Evolutionary conservation across 2,329 filamentous ascomycete genomes (phyloP), one percentile per base, ranked within the genome.

Genomic region (Neospermospora avenae): DNA sequence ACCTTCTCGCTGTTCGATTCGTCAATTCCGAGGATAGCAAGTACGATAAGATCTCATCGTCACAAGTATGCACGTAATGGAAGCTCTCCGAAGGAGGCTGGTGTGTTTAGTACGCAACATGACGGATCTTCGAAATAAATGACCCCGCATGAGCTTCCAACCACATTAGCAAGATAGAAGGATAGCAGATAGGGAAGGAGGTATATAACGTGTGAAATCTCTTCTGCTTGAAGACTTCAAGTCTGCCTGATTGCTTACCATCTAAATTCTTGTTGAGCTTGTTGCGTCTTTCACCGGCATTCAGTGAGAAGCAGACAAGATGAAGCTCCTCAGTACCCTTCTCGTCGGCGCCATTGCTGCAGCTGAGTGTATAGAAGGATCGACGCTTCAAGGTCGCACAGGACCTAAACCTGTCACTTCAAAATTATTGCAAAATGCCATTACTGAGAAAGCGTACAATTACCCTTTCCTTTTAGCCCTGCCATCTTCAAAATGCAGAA

Each of bases 351-450:
- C 39, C 13, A 2, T 55, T 28, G 37, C 13, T 3, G 37, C 58
- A 22, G 41, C 46, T 54, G 54, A 35, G n/a, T 48, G 28, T 34
- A 44, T 51, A 31, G 24, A 42, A 48, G 60, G 45, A 46, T 52
- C 60, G 34, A 44, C 39, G 31, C 55, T 59, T 13, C 56, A 48
- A 31, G 45, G 53, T 28, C 60, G 53, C 14, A 44, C 60, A 3
- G 57, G 57, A 34, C 53, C 57, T 10, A 59, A 59, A 28, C 46
- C 52, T 31, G 61, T 63, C 37, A 60, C 61, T 34, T 60, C 57
- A 5, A 44, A 51, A 34, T 35, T 49, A 13, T 49, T 63, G 11
- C 61, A 63, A 35, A 60, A 60, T 31, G 31, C 44, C 24, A 63
- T 63, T 13, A 57, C 57, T 10, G 54, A 60, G 39, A 55, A 63